Evolutionary conservation across 768 basidiomycete species (phyloP), one percentile per base, ranked within the genome.

Genomic region (Leccinum ochraceum): DNA sequence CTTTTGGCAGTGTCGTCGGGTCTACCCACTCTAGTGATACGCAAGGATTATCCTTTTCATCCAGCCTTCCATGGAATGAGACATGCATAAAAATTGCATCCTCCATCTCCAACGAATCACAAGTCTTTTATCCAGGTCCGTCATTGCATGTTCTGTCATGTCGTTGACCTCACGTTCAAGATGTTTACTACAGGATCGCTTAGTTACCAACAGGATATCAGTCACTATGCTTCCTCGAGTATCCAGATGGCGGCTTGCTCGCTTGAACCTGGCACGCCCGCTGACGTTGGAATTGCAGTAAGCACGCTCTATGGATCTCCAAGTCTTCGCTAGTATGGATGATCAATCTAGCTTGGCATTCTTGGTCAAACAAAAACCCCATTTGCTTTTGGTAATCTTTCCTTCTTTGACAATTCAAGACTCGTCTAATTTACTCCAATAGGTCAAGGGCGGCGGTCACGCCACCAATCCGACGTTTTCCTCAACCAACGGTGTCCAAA

Each of bases 141-240:
- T 60, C 24, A 24, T 24, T 28, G 26, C 37, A 6, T 16, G 26
- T 10, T 37, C 11, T 34, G 6, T 13, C 26, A 11, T 13, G 11
- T 17, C 22, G 11, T 39, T 11, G 11, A n/a, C 17, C 24, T 28
- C 11, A 9, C 2, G 1, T 20, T 20, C 20, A 39, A 17, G 20
- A 17, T 20, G 3, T 28, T 56, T 2, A 9, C 17, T n/a, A n/a
- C 22, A 70, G 64, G 17, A n/a, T 62, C 63, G 6, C 9, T 63
- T 3, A 48, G 69, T 20, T 87, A 84, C 58, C 37, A 39, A 0
- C 67, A 73, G 30, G 84, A 81, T 60, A 77, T 83, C 22, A 53
- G 63, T 2, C 52, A 53, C n/a, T 53, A 3, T 10, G 52, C 52
- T 5, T 53, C 52, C 10, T 53, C 52, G 7, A 53, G 52, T 9